These are phyloP conservation scores for Cutaneotrichosporon spelunceum DNA, from an alignment of 1,284 basidiomycete genomes.

Conservation along the genomic window DNA sequence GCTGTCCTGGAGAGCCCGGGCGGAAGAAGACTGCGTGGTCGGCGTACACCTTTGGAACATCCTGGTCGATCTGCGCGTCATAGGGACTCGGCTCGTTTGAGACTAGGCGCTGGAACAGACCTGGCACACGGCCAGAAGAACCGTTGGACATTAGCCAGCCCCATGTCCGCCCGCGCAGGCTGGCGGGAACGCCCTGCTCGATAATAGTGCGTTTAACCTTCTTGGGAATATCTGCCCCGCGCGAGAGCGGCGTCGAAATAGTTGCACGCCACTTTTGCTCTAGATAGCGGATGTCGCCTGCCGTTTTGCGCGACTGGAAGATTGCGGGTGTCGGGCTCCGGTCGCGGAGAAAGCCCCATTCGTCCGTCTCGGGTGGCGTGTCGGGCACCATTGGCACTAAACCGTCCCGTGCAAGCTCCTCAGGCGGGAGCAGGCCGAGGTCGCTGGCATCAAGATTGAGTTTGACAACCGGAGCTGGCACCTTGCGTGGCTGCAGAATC, in stretches of 20 bases:
- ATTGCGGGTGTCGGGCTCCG: conserved; percentile 40
- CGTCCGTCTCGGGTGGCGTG: conserved; percentile 39
- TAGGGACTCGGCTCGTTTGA: conserved; percentile 60
- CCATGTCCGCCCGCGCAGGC: conserved; percentile 81
- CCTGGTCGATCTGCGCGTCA: conserved; percentile 61
- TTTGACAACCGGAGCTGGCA: neutral
- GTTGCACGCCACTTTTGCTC: conserved; percentile 57
- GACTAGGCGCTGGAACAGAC: conserved; percentile 66
- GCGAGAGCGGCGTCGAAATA: conserved; percentile 62
- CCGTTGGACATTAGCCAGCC: conserved; percentile 68
- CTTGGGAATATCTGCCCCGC: conserved; percentile 71
- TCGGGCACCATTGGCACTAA: conserved; percentile 8
- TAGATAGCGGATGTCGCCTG: conserved; percentile 34
- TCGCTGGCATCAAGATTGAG: conserved; percentile 17
- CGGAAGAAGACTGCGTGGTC: conserved; percentile 46
- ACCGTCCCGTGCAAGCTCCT: conserved; percentile 6
- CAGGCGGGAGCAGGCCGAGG: conserved; percentile 10
- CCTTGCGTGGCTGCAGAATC: conserved; percentile 42
- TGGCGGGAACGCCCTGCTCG: conserved; percentile 74
- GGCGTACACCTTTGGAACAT: conserved; percentile 53
- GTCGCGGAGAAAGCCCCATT: conserved; percentile 48
- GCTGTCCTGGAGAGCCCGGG: conserved; percentile 35
- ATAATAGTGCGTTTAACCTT: conserved; percentile 75
- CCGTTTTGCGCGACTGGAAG: conserved; percentile 33
- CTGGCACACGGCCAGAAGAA: conserved; percentile 64